Evolutionary conservation across 495 filamentous ascomycete species (phyloP).

Genomic region (Xylaria telfairii): DNA sequence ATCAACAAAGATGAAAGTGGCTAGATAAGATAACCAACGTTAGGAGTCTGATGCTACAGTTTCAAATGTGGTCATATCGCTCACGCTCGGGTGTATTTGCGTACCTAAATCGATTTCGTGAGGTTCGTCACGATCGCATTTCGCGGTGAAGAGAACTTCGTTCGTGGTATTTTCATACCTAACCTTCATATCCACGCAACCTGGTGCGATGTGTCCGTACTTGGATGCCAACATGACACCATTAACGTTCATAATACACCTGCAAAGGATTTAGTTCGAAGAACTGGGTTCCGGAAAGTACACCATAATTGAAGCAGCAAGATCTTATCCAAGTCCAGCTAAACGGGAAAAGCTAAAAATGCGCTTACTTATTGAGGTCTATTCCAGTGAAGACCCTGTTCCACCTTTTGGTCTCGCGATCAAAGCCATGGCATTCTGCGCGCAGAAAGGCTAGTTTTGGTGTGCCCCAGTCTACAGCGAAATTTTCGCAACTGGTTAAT

Average conservation of each 20-base stretch:
- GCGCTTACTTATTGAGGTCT: neutral
- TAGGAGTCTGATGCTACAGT: neutral
- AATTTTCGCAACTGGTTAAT: neutral
- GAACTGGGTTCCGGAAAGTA: neutral
- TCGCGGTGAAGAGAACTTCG: neutral
- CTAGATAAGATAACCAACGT: neutral
- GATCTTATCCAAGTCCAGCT: neutral
- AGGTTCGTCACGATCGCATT: neutral
- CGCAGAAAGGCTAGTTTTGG: neutral
- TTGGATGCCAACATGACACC: neutral
- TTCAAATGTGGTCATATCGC: neutral
- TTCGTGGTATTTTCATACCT: neutral
- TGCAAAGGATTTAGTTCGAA: neutral
- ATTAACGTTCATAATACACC: neutral
- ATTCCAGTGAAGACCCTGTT: neutral
- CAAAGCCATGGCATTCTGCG: neutral
- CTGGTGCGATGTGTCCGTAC: neutral
- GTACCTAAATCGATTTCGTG: neutral
- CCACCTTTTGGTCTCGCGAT: neutral
- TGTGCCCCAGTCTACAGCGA: neutral
- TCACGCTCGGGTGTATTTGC: neutral
- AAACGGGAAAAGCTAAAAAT: neutral
- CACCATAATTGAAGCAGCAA: neutral
- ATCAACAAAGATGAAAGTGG: neutral
- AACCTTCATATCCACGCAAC: neutral